These are phyloP conservation scores for Solanum acaule DNA, from an alignment of 257 asterid genomes.

Conservation along the genomic window DNA sequence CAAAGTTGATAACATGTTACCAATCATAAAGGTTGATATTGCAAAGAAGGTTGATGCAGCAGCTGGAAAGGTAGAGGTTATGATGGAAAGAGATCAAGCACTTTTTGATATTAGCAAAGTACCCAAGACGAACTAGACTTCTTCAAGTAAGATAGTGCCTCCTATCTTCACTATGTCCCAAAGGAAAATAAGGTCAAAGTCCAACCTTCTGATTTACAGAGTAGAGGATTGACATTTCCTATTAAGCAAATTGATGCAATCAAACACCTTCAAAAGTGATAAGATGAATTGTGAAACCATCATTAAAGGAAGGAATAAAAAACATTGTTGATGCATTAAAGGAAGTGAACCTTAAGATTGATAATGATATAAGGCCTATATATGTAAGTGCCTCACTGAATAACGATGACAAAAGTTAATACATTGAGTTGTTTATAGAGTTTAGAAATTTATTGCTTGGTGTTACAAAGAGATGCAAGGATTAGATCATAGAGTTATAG, in stretches of 20 bases:
- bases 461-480: too few relatives aligned
- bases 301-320: too few relatives aligned
- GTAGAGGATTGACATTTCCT: not conserved
- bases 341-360: too few relatives aligned
- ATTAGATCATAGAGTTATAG: too few relatives aligned
- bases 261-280: not conserved
- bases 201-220: not conserved
- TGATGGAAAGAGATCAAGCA: not conserved
- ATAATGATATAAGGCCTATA: too few relatives aligned
- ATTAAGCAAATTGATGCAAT: not conserved
- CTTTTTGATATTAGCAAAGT: not conserved
- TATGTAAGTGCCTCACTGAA: too few relatives aligned
- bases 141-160: not conserved
- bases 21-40: not conserved
- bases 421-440: too few relatives aligned
- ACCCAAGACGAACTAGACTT: not conserved
- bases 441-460: too few relatives aligned
- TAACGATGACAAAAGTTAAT: too few relatives aligned
- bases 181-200: not conserved
- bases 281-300: not conserved
- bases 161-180: not conserved
- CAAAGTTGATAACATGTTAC: not conserved
- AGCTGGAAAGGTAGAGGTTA: not conserved
- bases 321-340: too few relatives aligned
- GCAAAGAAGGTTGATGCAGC: too few relatives aligned